These are phyloP conservation scores for Phytophthora litchii DNA, from an alignment of 352 stramenopile genomes.

Conservation along the genomic window DNA sequence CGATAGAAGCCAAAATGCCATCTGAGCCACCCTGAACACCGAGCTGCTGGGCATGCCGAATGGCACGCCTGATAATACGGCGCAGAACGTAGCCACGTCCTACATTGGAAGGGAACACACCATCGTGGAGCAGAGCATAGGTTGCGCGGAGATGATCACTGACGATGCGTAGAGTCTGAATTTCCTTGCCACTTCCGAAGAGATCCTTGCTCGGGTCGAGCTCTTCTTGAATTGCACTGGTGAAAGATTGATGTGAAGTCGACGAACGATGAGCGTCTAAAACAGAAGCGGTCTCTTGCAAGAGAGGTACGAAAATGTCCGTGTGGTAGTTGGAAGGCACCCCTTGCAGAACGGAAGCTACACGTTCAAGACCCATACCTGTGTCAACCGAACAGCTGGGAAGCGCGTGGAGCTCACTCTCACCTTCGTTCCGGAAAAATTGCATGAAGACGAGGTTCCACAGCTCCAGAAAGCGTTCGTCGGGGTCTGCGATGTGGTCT, in stretches of 20 bases:
- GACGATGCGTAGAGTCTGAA: conserved; percentile 88
- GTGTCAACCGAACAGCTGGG: conserved; percentile 95
- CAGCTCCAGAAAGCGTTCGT: conserved; percentile 91
- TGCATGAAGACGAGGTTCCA: conserved; percentile 99
- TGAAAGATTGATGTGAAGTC: conserved; percentile 37
- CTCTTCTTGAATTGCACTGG: conserved; percentile 46
- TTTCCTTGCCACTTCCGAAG: conserved; percentile 61
- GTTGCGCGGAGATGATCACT: conserved; percentile 96
- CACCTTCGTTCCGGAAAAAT: conserved; percentile 91
- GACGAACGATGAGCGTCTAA: conserved; percentile 40
- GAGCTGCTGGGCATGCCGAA: conserved; percentile 71
- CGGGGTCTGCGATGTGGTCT: conserved; percentile 80
- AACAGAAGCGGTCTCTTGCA: conserved; percentile 50
- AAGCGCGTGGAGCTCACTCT: conserved; percentile 76
- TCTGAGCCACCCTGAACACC: conserved; percentile 46
- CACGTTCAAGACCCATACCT: conserved; percentile 96
- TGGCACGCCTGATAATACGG: conserved; percentile 92
- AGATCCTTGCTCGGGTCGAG: conserved; percentile 42
- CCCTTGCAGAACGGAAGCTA: conserved; percentile 94
- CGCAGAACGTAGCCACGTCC: conserved; percentile 96
- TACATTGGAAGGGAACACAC: conserved; percentile 95
- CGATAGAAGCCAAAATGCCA: conserved; percentile 50
- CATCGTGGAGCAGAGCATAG: conserved; percentile 94
- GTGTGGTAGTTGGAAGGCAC: conserved; percentile 97
- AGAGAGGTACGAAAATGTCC: conserved; percentile 95